Percentiles rank a stretch among this genome's conserved stretches.
Evolutionary conservation across 768 basidiomycete species (phyloP).

Genomic region (Tulasnella sp.): DNA sequence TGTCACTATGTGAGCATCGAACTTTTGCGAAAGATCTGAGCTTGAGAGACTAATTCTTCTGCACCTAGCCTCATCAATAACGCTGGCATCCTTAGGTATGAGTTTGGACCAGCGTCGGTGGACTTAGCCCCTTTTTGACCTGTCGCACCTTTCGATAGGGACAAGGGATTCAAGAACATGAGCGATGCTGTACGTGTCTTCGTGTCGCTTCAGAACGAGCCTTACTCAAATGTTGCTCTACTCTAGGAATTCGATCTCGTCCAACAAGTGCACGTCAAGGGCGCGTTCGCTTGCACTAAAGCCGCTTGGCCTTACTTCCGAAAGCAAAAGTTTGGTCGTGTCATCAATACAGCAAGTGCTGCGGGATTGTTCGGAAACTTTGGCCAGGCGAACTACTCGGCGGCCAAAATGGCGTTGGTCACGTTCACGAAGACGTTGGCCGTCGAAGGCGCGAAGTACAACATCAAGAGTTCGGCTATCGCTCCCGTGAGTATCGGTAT

Average conservation of each 20-base stretch:
- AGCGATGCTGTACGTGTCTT: slow-evolving; percentile 46
- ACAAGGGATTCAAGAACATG: slow-evolving; percentile 78
- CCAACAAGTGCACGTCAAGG: slow-evolving; percentile 84
- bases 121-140: neutral
- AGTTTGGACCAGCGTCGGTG: neutral
- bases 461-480: slow-evolving; percentile 75
- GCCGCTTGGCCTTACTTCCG: slow-evolving; percentile 95
- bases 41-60: neutral
- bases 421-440: slow-evolving; percentile 90
- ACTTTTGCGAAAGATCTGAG: neutral
- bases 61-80: slow-evolving; percentile 68
- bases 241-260: slow-evolving; percentile 77
- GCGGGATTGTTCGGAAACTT: slow-evolving; percentile 94
- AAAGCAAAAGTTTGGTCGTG: slow-evolving; percentile 86
- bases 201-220: neutral
- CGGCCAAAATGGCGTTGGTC: slow-evolving; percentile 94
- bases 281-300: slow-evolving; percentile 83
- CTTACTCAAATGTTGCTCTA: neutral
- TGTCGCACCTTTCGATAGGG: neutral
- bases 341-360: slow-evolving; percentile 91
- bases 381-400: slow-evolving; percentile 95
- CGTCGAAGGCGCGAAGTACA: slow-evolving; percentile 83
- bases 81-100: slow-evolving; percentile 76
- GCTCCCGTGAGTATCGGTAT: slow-evolving; percentile 57
- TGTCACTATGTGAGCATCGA: slow-evolving; percentile 43